Percentiles rank a stretch among this genome's conserved stretches.
phyloP scores from a whole-genome alignment of 208 protist genomes.

The Leptomonas seymouri region DNA sequence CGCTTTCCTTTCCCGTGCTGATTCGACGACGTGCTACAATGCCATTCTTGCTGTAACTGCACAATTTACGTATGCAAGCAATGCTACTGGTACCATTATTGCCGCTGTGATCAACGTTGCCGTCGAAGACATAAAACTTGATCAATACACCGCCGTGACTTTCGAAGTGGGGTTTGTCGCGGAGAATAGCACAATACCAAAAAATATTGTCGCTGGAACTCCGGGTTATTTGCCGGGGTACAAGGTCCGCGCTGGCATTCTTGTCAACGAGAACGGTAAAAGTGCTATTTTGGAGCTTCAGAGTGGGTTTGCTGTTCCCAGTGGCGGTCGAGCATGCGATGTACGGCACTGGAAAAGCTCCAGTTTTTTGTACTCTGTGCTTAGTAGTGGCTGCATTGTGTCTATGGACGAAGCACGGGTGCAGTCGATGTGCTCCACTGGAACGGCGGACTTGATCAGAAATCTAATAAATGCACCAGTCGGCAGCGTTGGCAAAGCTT shows the following conservation, averaged over 20 bases:
- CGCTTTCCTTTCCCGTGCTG: constrained; percentile 37
- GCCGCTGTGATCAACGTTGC: constrained; percentile 32
- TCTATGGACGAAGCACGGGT: constrained; percentile 49
- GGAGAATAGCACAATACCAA: constrained; percentile 28
- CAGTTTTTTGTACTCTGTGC: constrained; percentile 62
- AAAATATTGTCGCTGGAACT: constrained; percentile 52
- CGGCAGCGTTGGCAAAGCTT: constrained; percentile 14
- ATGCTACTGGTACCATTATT: constrained; percentile 23
- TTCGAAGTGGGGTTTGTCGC: constrained; percentile 55
- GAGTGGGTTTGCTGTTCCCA: constrained; percentile 71
- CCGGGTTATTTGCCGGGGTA: constrained; percentile 61
- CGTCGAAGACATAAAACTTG: constrained; percentile 26
- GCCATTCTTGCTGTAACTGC: constrained; percentile 37
- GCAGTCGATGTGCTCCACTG: constrained; percentile 43
- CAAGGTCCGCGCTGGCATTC: constrained; percentile 51
- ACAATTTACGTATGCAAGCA: constrained; percentile 46
- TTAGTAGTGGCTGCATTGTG: constrained; percentile 59
- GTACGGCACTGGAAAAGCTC: constrained; percentile 38
- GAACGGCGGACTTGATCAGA: constrained; percentile 38
- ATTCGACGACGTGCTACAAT: constrained; percentile 53
- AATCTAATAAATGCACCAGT: constrained; percentile 38
- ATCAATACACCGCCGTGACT: constrained; percentile 35
- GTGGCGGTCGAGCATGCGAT: constrained; percentile 48
- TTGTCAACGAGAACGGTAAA: constrained; percentile 34
- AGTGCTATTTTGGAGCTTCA: constrained; percentile 53